Percentiles rank a stretch among this genome's conserved stretches.
Conservation (phyloP, 306 rosid genomes). For the Cicer judaicum region DNA sequence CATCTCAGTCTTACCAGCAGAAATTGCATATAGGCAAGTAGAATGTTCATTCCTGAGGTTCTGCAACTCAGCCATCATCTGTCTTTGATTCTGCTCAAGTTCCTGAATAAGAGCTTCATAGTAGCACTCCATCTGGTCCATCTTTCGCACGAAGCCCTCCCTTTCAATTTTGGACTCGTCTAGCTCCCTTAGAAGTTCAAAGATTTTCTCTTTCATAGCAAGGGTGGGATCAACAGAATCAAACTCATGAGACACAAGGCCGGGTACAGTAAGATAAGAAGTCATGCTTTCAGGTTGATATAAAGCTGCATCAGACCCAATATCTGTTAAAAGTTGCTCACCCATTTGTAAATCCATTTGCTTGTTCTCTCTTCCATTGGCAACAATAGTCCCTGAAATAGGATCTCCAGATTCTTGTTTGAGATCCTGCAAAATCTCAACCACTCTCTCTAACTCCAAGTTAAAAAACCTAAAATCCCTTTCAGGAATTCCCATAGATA, state of each 20-base stretch:
- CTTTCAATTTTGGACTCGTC: constrained; percentile 85
- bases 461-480: constrained; percentile 65
- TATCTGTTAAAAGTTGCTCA: constrained; percentile 63
- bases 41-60: constrained; percentile 90
- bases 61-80: constrained; percentile 95
- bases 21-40: constrained; percentile 79
- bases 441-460: constrained; percentile 69
- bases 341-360: constrained; percentile 56
- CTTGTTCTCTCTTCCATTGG: constrained; percentile 51
- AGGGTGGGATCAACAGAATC: constrained; percentile 70
- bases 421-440: constrained; percentile 65
- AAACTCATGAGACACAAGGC: constrained; percentile 63
- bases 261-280: constrained; percentile 63
- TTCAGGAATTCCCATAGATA: constrained; percentile 70
- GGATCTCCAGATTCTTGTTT: constrained; percentile 69
- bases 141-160: constrained; percentile 80
- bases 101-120: constrained; percentile 98
- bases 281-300: constrained; percentile 67
- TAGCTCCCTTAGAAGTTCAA: constrained; percentile 84
- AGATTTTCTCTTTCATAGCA: constrained; percentile 70
- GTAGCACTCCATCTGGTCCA: constrained; percentile 99
- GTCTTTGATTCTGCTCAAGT: constrained; percentile 96
- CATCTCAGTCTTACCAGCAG: constrained; percentile 85
- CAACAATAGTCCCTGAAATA: constrained; percentile 51
- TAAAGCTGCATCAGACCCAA: constrained; percentile 66